phyloP scores from a whole-genome alignment of 805 yeast species.

The Komagataella pseudopastoris region DNA sequence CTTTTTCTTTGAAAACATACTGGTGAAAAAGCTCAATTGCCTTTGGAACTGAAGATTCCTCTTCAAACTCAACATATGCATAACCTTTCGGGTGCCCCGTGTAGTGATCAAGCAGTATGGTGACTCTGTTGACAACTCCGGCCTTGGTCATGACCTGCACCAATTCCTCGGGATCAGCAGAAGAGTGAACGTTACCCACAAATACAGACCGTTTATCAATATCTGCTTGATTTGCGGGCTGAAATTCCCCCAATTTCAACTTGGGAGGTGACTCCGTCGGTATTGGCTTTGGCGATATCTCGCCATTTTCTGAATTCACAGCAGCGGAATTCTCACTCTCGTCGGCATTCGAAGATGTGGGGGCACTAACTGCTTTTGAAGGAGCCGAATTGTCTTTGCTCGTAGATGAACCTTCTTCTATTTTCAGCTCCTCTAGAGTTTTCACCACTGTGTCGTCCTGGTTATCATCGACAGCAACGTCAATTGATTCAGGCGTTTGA shows the following conservation, averaged over 20 bases:
- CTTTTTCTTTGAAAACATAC: conserved; percentile 48
- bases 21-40: conserved; percentile 53
- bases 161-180: conserved; percentile 60
- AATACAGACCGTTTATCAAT: conserved; percentile 68
- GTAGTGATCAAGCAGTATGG: conserved; percentile 54
- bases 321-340: background rate
- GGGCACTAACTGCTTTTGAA: background rate
- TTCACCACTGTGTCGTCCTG: background rate
- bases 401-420: background rate
- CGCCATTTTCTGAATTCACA: background rate
- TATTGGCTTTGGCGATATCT: background rate
- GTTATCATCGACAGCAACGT: background rate
- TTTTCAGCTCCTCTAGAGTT: background rate
- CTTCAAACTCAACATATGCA: conserved; percentile 74
- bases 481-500: background rate
- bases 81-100: conserved; percentile 78
- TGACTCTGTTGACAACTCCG: conserved; percentile 69
- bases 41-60: conserved; percentile 41
- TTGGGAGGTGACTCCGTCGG: background rate
- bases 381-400: background rate
- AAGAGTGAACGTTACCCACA: conserved; percentile 79
- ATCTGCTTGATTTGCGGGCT: conserved; percentile 20
- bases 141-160: conserved; percentile 57
- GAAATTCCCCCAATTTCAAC: background rate
- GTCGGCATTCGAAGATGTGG: background rate